Evolutionary conservation across 2,329 filamentous ascomycete genomes (phyloP), one percentile per base, ranked within the genome.

Genomic region (Neofusicoccum cordaticola): DNA sequence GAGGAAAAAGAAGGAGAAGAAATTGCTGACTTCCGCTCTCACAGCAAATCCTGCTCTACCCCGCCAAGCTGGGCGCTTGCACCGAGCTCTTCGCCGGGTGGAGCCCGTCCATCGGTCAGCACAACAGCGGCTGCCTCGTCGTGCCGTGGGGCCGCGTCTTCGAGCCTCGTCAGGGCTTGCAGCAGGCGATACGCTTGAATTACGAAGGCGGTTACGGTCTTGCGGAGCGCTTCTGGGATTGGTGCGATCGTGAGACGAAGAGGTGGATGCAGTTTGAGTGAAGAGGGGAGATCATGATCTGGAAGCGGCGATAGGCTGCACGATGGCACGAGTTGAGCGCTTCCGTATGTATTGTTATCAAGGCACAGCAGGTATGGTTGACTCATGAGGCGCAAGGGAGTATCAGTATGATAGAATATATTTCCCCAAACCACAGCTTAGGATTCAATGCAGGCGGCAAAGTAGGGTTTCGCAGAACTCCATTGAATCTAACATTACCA

Each of bases 81-180:
- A 65, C 64, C 3, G 64, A 65, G 48, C 50, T 65, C 3, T 65
- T 58, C 37, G 64, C 64, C 15, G 64, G 58, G 3, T 65, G 58
- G 48, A 56, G 48, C 13, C 57, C 57, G 11, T 48, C 48, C 7
- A 19, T 65, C 39, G 51, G 48, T 7, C 76, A 77, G 58, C 52
- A 64, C 42, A 64, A 64, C 44, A 45, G 42, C 17, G 78, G 77
- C 3, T 69, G 66, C 9, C 75, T 75, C 50, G 67, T 84, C 44
- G 72, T 81, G 57, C 82, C 82, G 2, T 85, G 82, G 82, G 82
- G 82, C n/a, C 69, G 77, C 19, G 66, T 67, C 71, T 76, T 35
- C 69, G 50, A 45, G 35, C 73, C 78, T 17, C 70, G 75, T 12
- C 66, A 68, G 41, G 78, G 79, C 66, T 31, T 81, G 12, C 67